phyloP scores from a whole-genome alignment of 257 asterid species.

The Salvia splendens region DNA sequence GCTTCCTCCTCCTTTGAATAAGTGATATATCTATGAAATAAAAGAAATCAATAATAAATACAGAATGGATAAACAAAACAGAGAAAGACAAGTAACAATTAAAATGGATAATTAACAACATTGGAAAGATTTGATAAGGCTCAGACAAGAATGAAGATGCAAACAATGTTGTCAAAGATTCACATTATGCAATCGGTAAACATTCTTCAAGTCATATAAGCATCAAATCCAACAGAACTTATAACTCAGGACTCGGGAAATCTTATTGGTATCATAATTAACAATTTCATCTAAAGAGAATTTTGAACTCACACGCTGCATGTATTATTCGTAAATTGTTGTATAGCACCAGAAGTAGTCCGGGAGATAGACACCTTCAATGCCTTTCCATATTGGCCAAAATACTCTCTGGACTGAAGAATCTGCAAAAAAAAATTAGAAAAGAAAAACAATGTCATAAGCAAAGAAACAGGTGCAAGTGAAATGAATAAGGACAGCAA shows the following conservation, averaged over 20 bases:
- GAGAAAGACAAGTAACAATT: neutral
- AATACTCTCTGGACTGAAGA: constrained; percentile 80
- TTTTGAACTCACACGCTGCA: constrained; percentile 87
- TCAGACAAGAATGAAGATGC: constrained; percentile 15
- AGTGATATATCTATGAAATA: constrained; percentile 72
- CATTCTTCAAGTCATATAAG: constrained; percentile 4
- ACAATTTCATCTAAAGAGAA: constrained; percentile 7
- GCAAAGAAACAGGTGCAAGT: constrained; percentile 14
- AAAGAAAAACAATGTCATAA: constrained; percentile 19
- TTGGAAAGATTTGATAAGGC: neutral
- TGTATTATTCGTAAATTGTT: constrained; percentile 83
- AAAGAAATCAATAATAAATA: neutral
- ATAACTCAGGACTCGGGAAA: neutral
- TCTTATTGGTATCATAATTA: constrained; percentile 4
- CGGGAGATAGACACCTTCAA: constrained; percentile 91
- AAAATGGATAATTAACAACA: constrained; percentile 6
- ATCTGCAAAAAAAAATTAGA: constrained; percentile 50
- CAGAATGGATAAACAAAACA: constrained; percentile 2
- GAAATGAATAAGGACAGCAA: neutral
- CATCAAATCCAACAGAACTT: constrained; percentile 7
- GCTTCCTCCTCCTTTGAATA: constrained; percentile 94
- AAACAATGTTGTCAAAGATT: neutral
- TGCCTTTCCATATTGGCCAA: constrained; percentile 92
- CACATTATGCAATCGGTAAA: constrained; percentile 1
- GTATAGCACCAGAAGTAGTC: constrained; percentile 87